Base-by-base conservation (phyloP, 176 grass and related monocot genomes). In the Miscanthus lutarioriparius region DNA sequence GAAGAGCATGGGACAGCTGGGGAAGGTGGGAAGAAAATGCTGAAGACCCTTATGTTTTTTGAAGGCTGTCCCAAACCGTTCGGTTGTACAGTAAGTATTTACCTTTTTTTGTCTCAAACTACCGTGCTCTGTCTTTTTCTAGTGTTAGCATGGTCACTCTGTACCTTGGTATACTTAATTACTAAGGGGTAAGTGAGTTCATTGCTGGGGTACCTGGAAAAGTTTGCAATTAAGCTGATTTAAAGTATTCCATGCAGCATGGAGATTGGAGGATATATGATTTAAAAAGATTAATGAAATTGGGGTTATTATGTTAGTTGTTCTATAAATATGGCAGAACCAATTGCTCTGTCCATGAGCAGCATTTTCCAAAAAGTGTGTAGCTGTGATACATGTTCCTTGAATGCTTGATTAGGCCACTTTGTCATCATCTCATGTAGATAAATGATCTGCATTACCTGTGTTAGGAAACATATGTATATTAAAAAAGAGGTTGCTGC, bases 1-100 rank as follows among this genome's bases (percentile, higher is more conserved):
- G 96, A 98, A 83, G 91, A 94, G 80, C 89, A 94, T 79, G 96
- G 89, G 33, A 93, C 89, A 77, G 91, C 96, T 87, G 85, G 93
- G 44, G 89, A 92, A 79, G 89, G 77, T 71, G 93, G 93, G 45
- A 98, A 90, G 81, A 95, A 98, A 85, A 69, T 82, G 66, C 66
- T 98, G 43, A 98, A 98, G 87, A 95, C 89, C 12, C 94, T 98
- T 82, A 95, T 98, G 96, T 98, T 92, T 93, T 95, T 98, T 76
- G 87, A 95, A 90, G 93, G 92, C 20, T 98, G 96, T 66, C 91
- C 96, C 54, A 98, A 91, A 72, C 96, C 96, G 10, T 95, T 98
- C 25, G 96, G 96, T 87, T 98, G 88, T 83, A 98, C 96, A 54
- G 96, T 98, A 92, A 95, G 93, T 98, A 59, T 77, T 86, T 77